Percentiles rank a stretch among this genome's conserved stretches.
phyloP scores from a whole-genome alignment of 1,284 basidiomycete genomes.

The Exsudoporus floridanus region DNA sequence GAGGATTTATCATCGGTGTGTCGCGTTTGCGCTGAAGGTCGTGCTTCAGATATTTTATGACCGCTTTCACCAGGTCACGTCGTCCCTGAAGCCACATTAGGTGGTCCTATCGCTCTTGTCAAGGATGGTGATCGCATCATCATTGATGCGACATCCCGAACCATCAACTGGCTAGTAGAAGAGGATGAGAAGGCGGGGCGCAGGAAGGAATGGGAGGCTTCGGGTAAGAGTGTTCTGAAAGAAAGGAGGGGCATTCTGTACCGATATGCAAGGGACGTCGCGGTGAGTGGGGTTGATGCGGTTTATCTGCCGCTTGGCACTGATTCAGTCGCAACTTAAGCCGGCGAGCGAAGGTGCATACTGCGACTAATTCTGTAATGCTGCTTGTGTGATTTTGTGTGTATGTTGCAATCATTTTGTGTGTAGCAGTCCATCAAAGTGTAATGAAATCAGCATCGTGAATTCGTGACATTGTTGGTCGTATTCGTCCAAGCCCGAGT shows the following conservation, averaged over 20 bases:
- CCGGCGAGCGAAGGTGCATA: slow-evolving; percentile 78
- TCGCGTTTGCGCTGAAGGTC: slow-evolving; percentile 22
- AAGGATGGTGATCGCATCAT: slow-evolving; percentile 87
- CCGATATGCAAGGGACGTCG: slow-evolving; percentile 78
- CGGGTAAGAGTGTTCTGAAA: slow-evolving; percentile 62
- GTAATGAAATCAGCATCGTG: not conserved
- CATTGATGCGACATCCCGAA: slow-evolving; percentile 78
- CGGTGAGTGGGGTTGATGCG: slow-evolving; percentile 49
- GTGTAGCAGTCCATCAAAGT: not conserved
- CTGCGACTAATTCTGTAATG: slow-evolving; percentile 51
- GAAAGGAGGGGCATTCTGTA: slow-evolving; percentile 71
- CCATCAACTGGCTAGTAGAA: slow-evolving; percentile 79
- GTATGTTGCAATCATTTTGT: slow-evolving; percentile 1
- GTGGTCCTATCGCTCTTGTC: slow-evolving; percentile 94
- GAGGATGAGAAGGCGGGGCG: slow-evolving; percentile 78
- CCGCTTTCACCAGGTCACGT: slow-evolving; percentile 67
- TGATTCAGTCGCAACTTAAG: slow-evolving; percentile 38
- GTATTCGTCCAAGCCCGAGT: not conserved
- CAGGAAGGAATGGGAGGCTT: slow-evolving; percentile 69
- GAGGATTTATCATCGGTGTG: slow-evolving; percentile 64
- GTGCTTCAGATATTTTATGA: not conserved
- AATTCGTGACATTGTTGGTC: not conserved
- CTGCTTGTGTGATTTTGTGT: not conserved
- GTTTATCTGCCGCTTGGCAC: not conserved
- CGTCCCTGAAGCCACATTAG: slow-evolving; percentile 88